Evolutionary conservation across 1,284 basidiomycete species (phyloP), one percentile per base, ranked within the genome.

Genomic region (Ganoderma multipileum): DNA sequence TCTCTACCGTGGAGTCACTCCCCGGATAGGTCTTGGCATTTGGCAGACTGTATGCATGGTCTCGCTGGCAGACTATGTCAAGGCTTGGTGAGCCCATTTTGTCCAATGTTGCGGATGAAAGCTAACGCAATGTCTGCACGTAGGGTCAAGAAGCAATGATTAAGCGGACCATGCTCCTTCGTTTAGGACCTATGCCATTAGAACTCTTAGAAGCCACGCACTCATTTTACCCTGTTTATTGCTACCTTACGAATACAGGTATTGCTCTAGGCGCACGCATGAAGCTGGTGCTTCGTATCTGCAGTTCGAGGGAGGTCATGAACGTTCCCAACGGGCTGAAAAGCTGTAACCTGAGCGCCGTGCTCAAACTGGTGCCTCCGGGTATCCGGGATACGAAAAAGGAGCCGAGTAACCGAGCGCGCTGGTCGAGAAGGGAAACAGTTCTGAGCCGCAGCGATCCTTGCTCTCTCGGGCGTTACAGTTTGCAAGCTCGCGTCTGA

Each of bases 1-100:
- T 47, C 87, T 99, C 42, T 99, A 99, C 87, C 91, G 98, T 69
- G 98, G 98, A 77, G 97, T 99, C 26, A 95, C 96, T 0, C 98
- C 98, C 63, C 94, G 98, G 73, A 96, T 99, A 78, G 97, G 91
- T 76, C 90, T 99, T 70, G 97, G 97, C 71, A 89, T 97, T 77
- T 98, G 96, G 96, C 96, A 97, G 82, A 97, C 96, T 14, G 86
- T 98, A 73, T 99, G 96, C 86, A 99, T 99, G 97, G 97, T 99
- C 72, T 95, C 94, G 26, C 94, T 99, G 73, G 96, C 96, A 18
- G 97, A 98, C 82, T 96, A 96, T 77, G 96, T 98, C 73, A 96
- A 95, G 80, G 86, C 82, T 71, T 94, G 92, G 93, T 87, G 72
- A 74, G 86, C 84, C 18, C 23, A 62, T 11, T 16, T 39, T 44